Base-by-base conservation (phyloP, 129 eudicot species). In the Helianthus tuberosus region DNA sequence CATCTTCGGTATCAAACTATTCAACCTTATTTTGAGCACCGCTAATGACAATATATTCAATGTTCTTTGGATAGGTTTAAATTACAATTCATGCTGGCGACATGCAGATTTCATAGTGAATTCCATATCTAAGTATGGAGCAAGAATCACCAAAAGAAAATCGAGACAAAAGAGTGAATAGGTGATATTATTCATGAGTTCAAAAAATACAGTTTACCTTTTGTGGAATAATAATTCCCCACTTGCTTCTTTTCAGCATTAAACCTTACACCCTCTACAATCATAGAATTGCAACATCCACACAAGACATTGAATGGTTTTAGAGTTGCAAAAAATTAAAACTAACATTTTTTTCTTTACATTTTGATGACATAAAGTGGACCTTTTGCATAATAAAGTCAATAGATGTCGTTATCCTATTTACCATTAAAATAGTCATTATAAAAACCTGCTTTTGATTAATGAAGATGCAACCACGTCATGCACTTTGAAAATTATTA, bases 171-270 rank as follows among this genome's bases (percentile, higher is more conserved):
- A 66, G 23, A 20, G 23, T 48, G 25, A 77, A 41, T 5, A 7
- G 32, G 14, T 41, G 27, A 64, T 35, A 75, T 44, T 63, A 46
- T 25, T 38, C 14, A 2, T 3, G n/a, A 29, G 49, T 11, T 12
- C 35, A 7, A 5, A 57, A 64, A 8, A 5, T 46, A 16, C 3
- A 63, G 53, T 64, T 63, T 76, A 87, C 96, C 90, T 20, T 89
- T 89, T 13, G 98, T 93, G 15, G 98, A 93, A 80, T 93, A 93
- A 66, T 93, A 93, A 80, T 93, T 93, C 52, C 96, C 98, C 3
- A 93, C 98, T 93, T 93, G 96, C 82, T 89, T 93, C 79, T 93
- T 93, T 87, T 93, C 98, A 32, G 98, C 98, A 79, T 93, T 93
- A 79, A 93, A 93, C 67, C 98, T 68, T 35, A 93, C 98, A 86